Base-by-base conservation (phyloP, 331 rosid genomes). In the Rhamnella rubrinervis region DNA sequence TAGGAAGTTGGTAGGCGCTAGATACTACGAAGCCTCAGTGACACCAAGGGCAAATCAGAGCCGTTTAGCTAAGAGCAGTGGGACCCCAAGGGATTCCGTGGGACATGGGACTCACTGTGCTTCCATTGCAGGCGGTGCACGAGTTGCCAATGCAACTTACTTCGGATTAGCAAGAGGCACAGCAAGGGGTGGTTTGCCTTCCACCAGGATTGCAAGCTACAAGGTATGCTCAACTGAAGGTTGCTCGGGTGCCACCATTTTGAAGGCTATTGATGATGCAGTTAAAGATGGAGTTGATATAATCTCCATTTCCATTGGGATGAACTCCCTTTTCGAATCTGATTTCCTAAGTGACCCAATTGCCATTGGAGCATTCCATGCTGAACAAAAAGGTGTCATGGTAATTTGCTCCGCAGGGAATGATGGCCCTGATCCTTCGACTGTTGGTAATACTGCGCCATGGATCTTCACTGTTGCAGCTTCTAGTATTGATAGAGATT, bases 321-420 rank as follows among this genome's bases (percentile, higher is more conserved):
- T 84, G 71, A 81, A 66, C 75, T 82, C 95, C 8, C n/a, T 88
- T 1, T 78, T 88, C 65, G 89, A 85, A 60, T 63, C 98, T 0
- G 96, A 93, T 55, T 88, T 82, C 75, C 39, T 82, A 66, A 82
- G 47, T 61, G 98, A 93, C 65, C 91, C 96, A 6, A 91, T 93
- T 26, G 92, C 98, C 68, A 87, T 93, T 44, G 98, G 98, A 81
- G 89, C 98, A 52, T 91, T 93, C 63, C 98, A 93, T 84, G 97
- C 98, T 20, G 91, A 88, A 60, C 79, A 82, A 78, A 83, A 44
- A 69, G 96, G 98, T 67, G 89, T 93, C 55, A 26, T 88, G 91
- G 98, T 93, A 38, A 84, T 88, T 28, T 86, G 97, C 69, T 93
- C 98, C 28, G 98, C 85, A 13, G 98, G 98, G 50, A 93, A 93